phyloP scores from a whole-genome alignment of 2,329 filamentous ascomycete genomes.

The Dactylella cylindrospora region DNA sequence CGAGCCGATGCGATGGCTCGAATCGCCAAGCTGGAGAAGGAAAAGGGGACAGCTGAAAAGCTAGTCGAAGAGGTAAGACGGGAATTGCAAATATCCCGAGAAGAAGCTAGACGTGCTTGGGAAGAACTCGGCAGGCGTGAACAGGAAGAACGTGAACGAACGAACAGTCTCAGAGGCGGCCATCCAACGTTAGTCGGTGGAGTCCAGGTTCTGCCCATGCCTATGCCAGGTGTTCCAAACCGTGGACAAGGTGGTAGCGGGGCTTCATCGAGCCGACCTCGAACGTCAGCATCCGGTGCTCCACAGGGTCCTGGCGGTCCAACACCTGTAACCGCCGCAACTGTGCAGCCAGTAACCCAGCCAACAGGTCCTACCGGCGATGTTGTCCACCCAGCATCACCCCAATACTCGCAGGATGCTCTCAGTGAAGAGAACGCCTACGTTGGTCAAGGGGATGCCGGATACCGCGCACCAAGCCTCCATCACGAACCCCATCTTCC shows the following conservation, averaged over 20 bases:
- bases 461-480: constrained; percentile 44
- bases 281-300: constrained; percentile 24
- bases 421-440: constrained; percentile 43
- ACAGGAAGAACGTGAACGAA: constrained; percentile 87
- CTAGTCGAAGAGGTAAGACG: constrained; percentile 86
- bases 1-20: constrained; percentile 66
- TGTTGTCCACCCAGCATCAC: constrained; percentile 34
- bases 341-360: constrained; percentile 33
- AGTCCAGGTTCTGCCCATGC: constrained; percentile 91
- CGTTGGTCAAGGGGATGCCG: constrained; percentile 45
- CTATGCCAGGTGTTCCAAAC: constrained; percentile 65
- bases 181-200: constrained; percentile 87
- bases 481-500: constrained; percentile 47
- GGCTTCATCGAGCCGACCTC: constrained; percentile 5
- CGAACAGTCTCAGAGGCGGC: constrained; percentile 79
- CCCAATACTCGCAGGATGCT: constrained; percentile 33
- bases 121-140: constrained; percentile 92
- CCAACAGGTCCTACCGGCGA: constrained; percentile 40
- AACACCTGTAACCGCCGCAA: constrained; percentile 10
- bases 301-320: constrained; percentile 22
- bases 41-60: constrained; percentile 71
- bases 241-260: constrained; percentile 55
- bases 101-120: constrained; percentile 93
- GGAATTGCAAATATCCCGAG: constrained; percentile 90
- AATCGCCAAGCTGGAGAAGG: constrained; percentile 62